Evolutionary conservation across 2,329 filamentous ascomycete species (phyloP).

Genomic region (Tolypocladium tundrense): DNA sequence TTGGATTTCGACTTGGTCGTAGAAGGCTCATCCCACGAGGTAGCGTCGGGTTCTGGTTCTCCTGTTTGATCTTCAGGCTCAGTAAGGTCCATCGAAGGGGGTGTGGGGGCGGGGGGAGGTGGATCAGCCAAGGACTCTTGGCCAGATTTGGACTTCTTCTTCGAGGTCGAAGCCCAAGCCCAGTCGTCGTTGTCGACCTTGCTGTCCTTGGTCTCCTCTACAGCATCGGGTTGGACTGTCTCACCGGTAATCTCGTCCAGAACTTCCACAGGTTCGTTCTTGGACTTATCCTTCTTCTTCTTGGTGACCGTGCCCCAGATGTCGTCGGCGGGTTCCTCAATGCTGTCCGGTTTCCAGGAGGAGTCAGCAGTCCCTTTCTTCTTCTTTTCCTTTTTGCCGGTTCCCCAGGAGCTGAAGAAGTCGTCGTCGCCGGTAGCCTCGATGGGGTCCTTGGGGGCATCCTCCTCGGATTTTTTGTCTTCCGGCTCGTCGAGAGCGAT

Average conservation of each 20-base stretch:
- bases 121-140: constrained; percentile 28
- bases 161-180: constrained; percentile 28
- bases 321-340: constrained; percentile 33
- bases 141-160: constrained; percentile 32
- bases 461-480: constrained; percentile 13
- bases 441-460: constrained; percentile 16
- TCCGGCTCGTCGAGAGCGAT: constrained; percentile 23
- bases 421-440: constrained; percentile 32
- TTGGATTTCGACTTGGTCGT: constrained; percentile 25
- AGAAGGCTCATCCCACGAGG: constrained; percentile 24
- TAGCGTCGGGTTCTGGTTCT: constrained; percentile 25
- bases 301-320: constrained; percentile 23
- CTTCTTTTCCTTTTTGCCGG: constrained; percentile 38
- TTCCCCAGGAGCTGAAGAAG: constrained; percentile 47
- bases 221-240: constrained; percentile 34
- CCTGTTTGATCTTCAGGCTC: constrained; percentile 23
- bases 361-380: constrained; percentile 21
- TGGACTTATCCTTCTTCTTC: constrained; percentile 43
- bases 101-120: constrained; percentile 37
- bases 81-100: constrained; percentile 35
- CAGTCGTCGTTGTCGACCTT: constrained; percentile 33
- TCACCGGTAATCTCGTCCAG: constrained; percentile 34
- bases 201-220: constrained; percentile 31
- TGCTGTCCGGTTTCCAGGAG: constrained; percentile 27
- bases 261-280: constrained; percentile 38